phyloP scores from a whole-genome alignment of 129 eudicot genomes.

The Flaveria robusta region DNA sequence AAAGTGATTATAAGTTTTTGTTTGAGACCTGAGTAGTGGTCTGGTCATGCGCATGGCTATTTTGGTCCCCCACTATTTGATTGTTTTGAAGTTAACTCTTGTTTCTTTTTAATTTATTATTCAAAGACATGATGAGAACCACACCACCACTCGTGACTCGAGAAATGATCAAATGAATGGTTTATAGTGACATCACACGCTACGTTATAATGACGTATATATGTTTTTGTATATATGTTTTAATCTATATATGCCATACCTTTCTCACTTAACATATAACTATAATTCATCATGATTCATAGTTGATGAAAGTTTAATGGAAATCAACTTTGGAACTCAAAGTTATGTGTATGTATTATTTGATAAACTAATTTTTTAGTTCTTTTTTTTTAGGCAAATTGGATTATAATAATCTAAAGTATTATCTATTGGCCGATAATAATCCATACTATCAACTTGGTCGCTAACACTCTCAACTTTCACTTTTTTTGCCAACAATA shows the following conservation, averaged over 20 bases:
- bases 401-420: too few relatives aligned
- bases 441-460: too few relatives aligned
- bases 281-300: not conserved
- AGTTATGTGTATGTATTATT: not conserved
- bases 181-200: slow-evolving; percentile 4
- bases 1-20: not conserved
- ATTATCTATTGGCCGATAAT: too few relatives aligned
- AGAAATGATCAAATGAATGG: slow-evolving; percentile 11
- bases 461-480: too few relatives aligned
- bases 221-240: not conserved
- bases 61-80: slow-evolving; percentile 41
- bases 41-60: slow-evolving; percentile 40
- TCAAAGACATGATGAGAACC: slow-evolving; percentile 30
- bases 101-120: slow-evolving; percentile 19
- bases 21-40: slow-evolving; percentile 32
- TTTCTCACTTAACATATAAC: not conserved
- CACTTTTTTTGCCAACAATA: too few relatives aligned
- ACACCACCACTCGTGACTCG: slow-evolving; percentile 30
- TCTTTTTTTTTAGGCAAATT: too few relatives aligned
- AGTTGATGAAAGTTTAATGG: too few relatives aligned
- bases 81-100: not conserved
- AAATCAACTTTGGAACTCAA: too few relatives aligned
- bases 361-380: too few relatives aligned
- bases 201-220: slow-evolving; percentile 21
- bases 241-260: too few relatives aligned